Conservation (phyloP, 2,329 filamentous ascomycete species). For the Colletotrichum destructivum region DNA sequence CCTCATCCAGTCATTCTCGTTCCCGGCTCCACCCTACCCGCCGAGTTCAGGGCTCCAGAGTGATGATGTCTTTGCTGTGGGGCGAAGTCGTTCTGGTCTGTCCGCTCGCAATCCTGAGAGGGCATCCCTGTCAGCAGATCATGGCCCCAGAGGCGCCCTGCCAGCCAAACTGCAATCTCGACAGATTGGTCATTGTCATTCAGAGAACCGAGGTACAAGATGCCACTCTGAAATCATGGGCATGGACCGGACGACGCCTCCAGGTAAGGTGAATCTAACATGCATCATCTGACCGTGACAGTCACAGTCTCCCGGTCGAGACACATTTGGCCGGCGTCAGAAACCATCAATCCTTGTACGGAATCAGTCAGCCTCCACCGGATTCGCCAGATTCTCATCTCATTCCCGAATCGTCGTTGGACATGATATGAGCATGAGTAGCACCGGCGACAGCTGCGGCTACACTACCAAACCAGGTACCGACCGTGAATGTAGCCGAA, state of each 20-base stretch:
- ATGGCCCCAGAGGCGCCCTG: constrained; percentile 7
- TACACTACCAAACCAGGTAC: neutral
- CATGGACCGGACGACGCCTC: constrained; percentile 1
- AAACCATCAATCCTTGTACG: neutral
- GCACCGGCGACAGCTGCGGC: constrained; percentile 12
- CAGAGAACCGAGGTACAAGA: neutral
- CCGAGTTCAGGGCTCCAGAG: constrained; percentile 35
- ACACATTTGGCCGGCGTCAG: constrained; percentile 14
- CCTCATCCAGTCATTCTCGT: constrained; percentile 9
- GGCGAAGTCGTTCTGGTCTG: constrained; percentile 23
- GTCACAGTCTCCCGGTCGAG: constrained; percentile 9
- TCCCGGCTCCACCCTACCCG: constrained; percentile 21
- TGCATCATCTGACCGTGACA: constrained; percentile 36
- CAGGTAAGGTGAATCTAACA: constrained; percentile 10
- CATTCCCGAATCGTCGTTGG: neutral
- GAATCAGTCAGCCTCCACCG: neutral
- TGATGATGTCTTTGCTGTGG: constrained; percentile 41
- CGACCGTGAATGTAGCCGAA: neutral
- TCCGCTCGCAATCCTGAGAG: constrained; percentile 25
- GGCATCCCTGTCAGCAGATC: constrained; percentile 33
- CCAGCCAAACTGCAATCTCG: constrained; percentile 17
- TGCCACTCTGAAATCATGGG: neutral
- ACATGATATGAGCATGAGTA: neutral
- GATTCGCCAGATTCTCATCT: constrained; percentile 13
- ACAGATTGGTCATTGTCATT: neutral